Conservation (phyloP, 2,329 filamentous ascomycete genomes). For the Metarhizium brunneum region DNA sequence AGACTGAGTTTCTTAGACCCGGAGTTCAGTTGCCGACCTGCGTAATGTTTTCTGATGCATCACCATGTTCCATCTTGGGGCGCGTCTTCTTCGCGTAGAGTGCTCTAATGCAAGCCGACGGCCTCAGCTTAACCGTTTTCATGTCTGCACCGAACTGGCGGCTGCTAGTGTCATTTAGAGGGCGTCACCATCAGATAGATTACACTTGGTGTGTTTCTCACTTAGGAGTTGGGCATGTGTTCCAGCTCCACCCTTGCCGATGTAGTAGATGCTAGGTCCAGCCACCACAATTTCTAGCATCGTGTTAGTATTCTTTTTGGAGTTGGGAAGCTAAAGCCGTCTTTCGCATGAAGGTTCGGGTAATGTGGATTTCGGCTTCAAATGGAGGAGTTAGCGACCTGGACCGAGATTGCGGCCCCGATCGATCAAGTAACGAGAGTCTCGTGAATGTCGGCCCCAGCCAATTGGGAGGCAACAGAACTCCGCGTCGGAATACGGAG, state of each 20-base stretch:
- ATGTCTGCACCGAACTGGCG: not conserved
- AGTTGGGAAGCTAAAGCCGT: not conserved
- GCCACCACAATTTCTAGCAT: not conserved
- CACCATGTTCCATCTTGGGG: not conserved
- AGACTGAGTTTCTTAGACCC: not conserved
- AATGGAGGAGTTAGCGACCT: not conserved
- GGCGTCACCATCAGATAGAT: not conserved
- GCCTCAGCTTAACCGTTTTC: not conserved
- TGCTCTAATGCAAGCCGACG: not conserved
- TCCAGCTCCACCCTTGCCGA: not conserved
- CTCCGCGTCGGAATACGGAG: not conserved
- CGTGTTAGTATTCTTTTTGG: not conserved
- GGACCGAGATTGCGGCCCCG: not conserved
- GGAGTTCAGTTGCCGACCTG: not conserved
- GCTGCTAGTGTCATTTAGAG: not conserved
- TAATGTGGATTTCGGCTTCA: not conserved
- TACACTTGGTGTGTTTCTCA: not conserved
- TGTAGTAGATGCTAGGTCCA: not conserved
- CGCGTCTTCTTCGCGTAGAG: slow-evolving; percentile 1
- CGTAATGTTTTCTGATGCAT: not conserved
- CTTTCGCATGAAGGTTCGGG: not conserved
- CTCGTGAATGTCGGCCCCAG: not conserved
- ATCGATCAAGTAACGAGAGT: not conserved
- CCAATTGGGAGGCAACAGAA: not conserved
- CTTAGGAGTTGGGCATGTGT: not conserved